Percentiles rank a stretch among this genome's conserved stretches.
phyloP scores from a whole-genome alignment of 371 early-diverging fungal genomes.

The Apophysomyces sp. region DNA sequence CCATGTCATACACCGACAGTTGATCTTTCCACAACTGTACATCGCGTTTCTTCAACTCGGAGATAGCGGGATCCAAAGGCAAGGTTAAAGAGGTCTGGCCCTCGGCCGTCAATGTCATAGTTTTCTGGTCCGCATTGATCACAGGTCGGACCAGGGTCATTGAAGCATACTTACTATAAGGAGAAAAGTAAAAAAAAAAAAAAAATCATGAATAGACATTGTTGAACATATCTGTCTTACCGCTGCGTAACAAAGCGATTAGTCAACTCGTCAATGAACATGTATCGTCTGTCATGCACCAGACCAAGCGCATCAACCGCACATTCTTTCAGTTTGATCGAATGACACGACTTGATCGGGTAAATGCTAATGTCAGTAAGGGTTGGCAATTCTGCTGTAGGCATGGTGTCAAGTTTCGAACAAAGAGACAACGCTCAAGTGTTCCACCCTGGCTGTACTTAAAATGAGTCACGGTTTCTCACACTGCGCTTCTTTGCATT shows the following conservation, averaged over 20 bases:
- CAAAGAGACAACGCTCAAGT: background rate
- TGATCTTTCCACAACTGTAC: slow-evolving; percentile 37
- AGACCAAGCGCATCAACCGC: slow-evolving; percentile 36
- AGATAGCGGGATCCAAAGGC: slow-evolving; percentile 29
- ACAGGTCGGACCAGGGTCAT: slow-evolving; percentile 31
- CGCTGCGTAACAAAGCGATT: slow-evolving; percentile 46
- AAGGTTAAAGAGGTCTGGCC: slow-evolving; percentile 21
- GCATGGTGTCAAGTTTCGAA: background rate
- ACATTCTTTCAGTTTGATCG: slow-evolving; percentile 26
- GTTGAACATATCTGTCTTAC: slow-evolving; percentile 15
- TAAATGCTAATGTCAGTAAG: slow-evolving; percentile 31
- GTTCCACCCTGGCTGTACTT: background rate
- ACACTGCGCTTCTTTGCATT: background rate
- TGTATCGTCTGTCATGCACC: slow-evolving; percentile 42
- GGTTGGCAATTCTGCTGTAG: slow-evolving; percentile 7
- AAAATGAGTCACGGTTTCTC: slow-evolving; percentile 2
- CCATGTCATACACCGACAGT: slow-evolving; percentile 40
- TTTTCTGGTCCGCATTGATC: slow-evolving; percentile 16
- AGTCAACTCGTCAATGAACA: slow-evolving; percentile 34
- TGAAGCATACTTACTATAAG: slow-evolving; percentile 38
- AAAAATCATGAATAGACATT: no score
- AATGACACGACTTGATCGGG: slow-evolving; percentile 50
- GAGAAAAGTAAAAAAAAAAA: no score
- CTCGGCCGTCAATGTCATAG: slow-evolving; percentile 27
- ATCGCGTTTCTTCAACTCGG: slow-evolving; percentile 1